Evolutionary conservation across 2,329 filamentous ascomycete species (phyloP).

Genomic region (Karstenula rhodostoma): DNA sequence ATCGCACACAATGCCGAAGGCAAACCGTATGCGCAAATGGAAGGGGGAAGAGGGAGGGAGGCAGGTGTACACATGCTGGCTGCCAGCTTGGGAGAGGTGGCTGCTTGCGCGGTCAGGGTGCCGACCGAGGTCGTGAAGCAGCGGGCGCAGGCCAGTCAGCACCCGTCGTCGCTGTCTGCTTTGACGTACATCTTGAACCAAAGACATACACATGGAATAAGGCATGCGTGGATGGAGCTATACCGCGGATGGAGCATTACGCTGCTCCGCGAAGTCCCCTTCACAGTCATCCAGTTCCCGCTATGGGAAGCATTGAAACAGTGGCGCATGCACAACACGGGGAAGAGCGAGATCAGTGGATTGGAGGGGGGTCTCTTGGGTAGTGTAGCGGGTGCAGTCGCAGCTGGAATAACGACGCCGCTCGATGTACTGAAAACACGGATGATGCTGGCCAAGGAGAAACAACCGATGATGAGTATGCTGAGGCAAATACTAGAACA

Average conservation of each 20-base stretch:
- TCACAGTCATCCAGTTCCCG: constrained; percentile 96
- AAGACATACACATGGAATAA: constrained; percentile 50
- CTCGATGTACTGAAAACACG: constrained; percentile 96
- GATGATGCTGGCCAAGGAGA: constrained; percentile 85
- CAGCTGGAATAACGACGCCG: constrained; percentile 88
- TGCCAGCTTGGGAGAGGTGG: constrained; percentile 85
- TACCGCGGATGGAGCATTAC: constrained; percentile 95
- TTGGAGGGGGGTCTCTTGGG: constrained; percentile 86
- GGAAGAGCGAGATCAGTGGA: constrained; percentile 67
- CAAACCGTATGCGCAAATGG: constrained; percentile 34
- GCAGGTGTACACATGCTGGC: constrained; percentile 77
- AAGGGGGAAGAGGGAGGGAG: constrained; percentile 26
- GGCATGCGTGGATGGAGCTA: constrained; percentile 78
- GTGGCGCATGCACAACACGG: constrained; percentile 62
- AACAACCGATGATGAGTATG: constrained; percentile 66
- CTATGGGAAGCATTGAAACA: constrained; percentile 94
- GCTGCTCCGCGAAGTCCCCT: constrained; percentile 93
- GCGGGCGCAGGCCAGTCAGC: constrained; percentile 86
- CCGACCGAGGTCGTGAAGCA: constrained; percentile 98
- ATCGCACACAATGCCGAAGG: constrained; percentile 37
- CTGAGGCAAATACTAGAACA: constrained; percentile 70
- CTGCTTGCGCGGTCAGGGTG: constrained; percentile 89
- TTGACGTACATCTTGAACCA: constrained; percentile 70
- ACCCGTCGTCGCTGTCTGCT: constrained; percentile 73
- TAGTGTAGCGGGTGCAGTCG: constrained; percentile 81